Percentiles rank a stretch among this genome's conserved stretches.
Conservation (phyloP, 306 rosid species). For the Malus sylvestris region DNA sequence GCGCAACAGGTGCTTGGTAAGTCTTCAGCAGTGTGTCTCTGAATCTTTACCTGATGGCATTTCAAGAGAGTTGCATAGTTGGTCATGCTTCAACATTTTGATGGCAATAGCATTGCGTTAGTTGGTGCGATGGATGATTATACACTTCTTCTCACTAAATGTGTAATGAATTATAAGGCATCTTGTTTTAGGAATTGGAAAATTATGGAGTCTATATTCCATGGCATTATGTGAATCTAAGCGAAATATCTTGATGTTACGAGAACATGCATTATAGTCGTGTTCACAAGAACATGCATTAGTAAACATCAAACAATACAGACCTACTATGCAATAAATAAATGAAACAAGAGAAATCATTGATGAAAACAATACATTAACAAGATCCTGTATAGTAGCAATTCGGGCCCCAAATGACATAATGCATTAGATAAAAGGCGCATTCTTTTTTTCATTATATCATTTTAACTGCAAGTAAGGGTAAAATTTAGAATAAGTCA, state of each 20-base stretch:
- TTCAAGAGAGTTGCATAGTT: background rate
- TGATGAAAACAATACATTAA: background rate
- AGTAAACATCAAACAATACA: background rate
- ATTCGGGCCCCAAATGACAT: background rate
- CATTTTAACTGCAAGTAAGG: background rate
- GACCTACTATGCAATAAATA: background rate
- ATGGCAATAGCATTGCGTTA: background rate
- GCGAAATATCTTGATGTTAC: background rate
- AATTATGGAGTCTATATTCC: background rate
- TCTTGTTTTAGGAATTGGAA: background rate
- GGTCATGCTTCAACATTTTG: background rate
- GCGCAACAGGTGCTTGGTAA: constrained; percentile 98
- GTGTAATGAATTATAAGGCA: too few relatives aligned
- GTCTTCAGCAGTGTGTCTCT: constrained; percentile 14
- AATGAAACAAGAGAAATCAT: background rate
- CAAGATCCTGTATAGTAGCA: background rate
- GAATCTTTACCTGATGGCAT: constrained; percentile 7
- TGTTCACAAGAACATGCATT: background rate
- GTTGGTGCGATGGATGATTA: background rate
- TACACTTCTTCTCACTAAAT: background rate
- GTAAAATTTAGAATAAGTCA: too few relatives aligned
- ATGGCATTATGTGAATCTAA: background rate
- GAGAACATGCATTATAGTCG: background rate
- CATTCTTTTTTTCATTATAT: background rate
- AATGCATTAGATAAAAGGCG: background rate